Evolutionary conservation across 345 rosid species (phyloP).

Genomic region (Eutrema heterophyllum): DNA sequence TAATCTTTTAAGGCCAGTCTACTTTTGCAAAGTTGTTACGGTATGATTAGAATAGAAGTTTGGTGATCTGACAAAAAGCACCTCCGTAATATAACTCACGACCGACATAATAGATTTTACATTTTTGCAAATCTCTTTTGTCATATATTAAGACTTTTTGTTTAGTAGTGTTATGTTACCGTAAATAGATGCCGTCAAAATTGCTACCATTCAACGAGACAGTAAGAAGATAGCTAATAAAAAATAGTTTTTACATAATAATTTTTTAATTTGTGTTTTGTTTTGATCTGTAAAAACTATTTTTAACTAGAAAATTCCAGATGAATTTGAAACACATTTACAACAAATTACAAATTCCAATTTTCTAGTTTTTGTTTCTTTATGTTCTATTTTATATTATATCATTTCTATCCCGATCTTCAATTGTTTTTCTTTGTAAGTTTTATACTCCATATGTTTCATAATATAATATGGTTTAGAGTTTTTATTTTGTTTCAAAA

Average conservation of each 20-base stretch:
- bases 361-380: neutral
- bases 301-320: no score
- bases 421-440: no score
- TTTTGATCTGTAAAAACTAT: neutral
- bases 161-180: neutral
- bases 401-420: neutral
- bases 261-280: neutral
- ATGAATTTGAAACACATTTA: neutral
- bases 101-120: slow-evolving; percentile 26
- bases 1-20: slow-evolving; percentile 5
- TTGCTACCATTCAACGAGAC: neutral
- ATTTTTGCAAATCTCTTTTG: neutral
- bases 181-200: neutral
- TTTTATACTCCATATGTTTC: no score
- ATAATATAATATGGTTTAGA: no score
- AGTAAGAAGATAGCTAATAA: neutral
- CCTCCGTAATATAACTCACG: neutral
- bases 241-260: neutral
- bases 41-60: slow-evolving; percentile 10
- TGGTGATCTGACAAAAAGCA: slow-evolving; percentile 17
- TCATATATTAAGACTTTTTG: neutral
- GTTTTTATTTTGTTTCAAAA: no score
- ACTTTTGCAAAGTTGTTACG: slow-evolving; percentile 8
- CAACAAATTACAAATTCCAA: no score
- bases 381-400: neutral